Conservation (phyloP, 345 rosid species). For the Eucalyptus cladocalyx region DNA sequence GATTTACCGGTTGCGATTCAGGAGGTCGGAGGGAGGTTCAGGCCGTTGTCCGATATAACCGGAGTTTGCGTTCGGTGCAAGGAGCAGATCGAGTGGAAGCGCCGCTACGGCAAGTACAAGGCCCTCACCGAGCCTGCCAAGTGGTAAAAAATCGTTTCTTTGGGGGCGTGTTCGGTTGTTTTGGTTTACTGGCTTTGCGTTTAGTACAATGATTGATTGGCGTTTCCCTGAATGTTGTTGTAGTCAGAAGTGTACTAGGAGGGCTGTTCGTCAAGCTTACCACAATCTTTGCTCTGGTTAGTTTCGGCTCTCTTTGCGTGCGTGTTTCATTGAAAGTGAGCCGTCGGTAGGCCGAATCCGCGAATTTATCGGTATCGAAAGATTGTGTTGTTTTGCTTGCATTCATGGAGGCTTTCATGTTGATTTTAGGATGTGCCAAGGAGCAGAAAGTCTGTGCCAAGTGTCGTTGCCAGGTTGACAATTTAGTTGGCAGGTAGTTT, state of each 20-base stretch:
- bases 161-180: neutral
- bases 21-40: slow-evolving; percentile 69
- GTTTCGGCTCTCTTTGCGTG: neutral
- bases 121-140: slow-evolving; percentile 67
- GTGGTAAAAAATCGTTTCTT: slow-evolving; percentile 26
- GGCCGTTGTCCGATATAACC: slow-evolving; percentile 66
- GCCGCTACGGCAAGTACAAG: slow-evolving; percentile 89
- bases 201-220: neutral
- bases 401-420: neutral
- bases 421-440: slow-evolving; percentile 78
- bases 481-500: slow-evolving; percentile 58
- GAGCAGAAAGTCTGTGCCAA: slow-evolving; percentile 85
- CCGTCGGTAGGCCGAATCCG: neutral
- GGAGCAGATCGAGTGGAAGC: slow-evolving; percentile 96
- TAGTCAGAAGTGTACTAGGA: slow-evolving; percentile 60
- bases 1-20: neutral
- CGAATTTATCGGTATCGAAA: neutral
- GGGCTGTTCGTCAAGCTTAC: slow-evolving; percentile 92
- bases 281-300: slow-evolving; percentile 87
- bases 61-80: slow-evolving; percentile 84
- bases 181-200: neutral
- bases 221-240: neutral
- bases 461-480: slow-evolving; percentile 50
- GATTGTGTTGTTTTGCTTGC: neutral
- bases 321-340: neutral